Evolutionary conservation across 129 eudicot species (phyloP), one percentile per base, ranked within the genome.

Genomic region (Logfia minima): DNA sequence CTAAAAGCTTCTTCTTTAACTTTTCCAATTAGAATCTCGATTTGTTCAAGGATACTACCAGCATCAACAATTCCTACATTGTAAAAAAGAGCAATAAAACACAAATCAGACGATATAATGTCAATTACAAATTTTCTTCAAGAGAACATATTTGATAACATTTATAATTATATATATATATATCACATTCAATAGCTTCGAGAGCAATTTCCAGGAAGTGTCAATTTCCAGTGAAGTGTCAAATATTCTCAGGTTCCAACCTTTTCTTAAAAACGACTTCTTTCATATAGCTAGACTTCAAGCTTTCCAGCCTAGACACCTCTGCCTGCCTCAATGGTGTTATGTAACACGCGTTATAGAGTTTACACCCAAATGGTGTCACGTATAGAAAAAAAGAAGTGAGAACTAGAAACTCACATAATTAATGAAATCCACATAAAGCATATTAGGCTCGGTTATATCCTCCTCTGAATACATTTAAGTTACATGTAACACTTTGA

Each of bases 1-100:
- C 92, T 86, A 71, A 89, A 86, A 55, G 97, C 93, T 81, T 91
- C 99, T 75, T 94, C 99, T 75, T 94, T 94, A 7, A 89, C 91
- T 68, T 84, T 83, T 35, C 86, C 90, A 68, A 94, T 84, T 78
- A 89, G 82, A 66, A 89, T 87, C 84, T 91, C 99, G 21, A 94
- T 86, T 89, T 87, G 91, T 70, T 94, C 99, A 51, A 94, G 99
- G 60, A 91, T 82, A 82, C 82, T 82, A 70, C 79, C 88, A 75
- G 97, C 92, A 82, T 94, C 96, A 73, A 94, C 88, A 74, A 85
- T 89, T 81, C 99, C 99, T 94, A 65, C 55, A 14, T 11, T 62
- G 72, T 29, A 29, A 31, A 17, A 76, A 51, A 32, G 6, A 71
- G 26, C 7, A 23, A 1, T 10, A 29, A 56, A 37, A 66, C 34